phyloP scores from a whole-genome alignment of 306 rosid species.

The Chamaecrista fasciculata region DNA sequence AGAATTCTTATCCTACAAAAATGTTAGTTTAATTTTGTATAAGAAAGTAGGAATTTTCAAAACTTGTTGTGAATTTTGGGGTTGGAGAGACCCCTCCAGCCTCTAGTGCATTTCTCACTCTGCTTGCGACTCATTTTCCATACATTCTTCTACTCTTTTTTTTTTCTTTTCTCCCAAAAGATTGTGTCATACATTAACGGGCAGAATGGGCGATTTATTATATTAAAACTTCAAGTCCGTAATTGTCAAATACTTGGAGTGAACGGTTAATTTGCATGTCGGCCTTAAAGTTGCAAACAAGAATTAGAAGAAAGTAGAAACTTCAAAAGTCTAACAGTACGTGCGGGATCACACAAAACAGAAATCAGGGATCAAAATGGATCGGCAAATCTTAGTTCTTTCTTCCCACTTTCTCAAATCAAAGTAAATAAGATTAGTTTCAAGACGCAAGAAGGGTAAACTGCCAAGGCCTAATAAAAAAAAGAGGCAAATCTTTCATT shows the following conservation, averaged over 20 bases:
- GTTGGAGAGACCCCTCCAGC: not conserved
- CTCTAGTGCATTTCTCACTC: not conserved
- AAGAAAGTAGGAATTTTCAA: not conserved
- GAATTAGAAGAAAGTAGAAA: not conserved
- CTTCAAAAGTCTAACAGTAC: not conserved
- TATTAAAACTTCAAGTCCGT: not conserved
- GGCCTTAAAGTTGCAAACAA: not conserved
- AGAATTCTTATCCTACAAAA: not conserved
- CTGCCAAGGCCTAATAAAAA: not conserved
- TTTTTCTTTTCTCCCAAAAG: too few species aligned
- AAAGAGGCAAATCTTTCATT: too few species aligned
- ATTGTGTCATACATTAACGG: not conserved
- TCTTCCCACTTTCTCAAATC: not conserved
- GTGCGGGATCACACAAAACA: not conserved
- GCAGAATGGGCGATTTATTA: not conserved
- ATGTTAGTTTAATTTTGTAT: not conserved
- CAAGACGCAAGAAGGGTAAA: not conserved
- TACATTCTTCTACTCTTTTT: not conserved
- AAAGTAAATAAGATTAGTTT: not conserved
- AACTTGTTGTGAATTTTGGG: not conserved
- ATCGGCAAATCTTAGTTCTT: not conserved
- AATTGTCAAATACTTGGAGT: not conserved
- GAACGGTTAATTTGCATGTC: not conserved
- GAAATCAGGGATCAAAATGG: not conserved
- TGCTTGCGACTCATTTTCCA: not conserved